These are phyloP conservation scores for Euphorbia tirucalli DNA, from an alignment of 345 rosid species.

Conservation along the genomic window DNA sequence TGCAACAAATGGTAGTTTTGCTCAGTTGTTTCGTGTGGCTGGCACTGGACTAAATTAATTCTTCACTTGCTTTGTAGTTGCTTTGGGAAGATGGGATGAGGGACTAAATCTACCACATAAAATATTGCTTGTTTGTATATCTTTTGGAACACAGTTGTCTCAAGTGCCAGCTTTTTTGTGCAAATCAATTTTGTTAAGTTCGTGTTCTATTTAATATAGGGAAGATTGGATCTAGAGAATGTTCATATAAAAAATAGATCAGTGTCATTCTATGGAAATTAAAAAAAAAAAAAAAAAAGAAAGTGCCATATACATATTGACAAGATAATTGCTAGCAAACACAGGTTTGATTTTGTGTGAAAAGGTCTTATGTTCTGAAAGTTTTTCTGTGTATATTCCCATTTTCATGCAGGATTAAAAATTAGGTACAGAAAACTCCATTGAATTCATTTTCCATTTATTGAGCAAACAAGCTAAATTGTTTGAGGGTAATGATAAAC, in stretches of 20 bases:
- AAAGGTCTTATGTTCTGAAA: background rate
- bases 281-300: no score
- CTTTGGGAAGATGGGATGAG: background rate
- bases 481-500: background rate
- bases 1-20: background rate
- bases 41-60: background rate
- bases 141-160: constrained; percentile 3
- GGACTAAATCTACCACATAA: background rate
- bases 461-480: background rate
- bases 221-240: constrained; percentile 9
- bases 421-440: background rate
- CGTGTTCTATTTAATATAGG: background rate
- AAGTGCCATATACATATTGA: background rate
- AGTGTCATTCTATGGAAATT: no score
- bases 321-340: background rate
- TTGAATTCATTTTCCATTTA: background rate
- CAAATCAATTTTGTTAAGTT: background rate
- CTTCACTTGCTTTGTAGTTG: background rate
- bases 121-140: background rate
- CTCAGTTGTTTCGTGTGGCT: background rate
- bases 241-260: background rate
- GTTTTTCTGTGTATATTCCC: background rate
- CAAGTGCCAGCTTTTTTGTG: constrained; percentile 7
- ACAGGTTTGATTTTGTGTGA: background rate
- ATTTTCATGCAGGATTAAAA: constrained; percentile 7